Percentiles rank a stretch among this genome's conserved stretches.
Conservation (phyloP, 2,329 filamentous ascomycete genomes). For the Colletotrichum coccodes region DNA sequence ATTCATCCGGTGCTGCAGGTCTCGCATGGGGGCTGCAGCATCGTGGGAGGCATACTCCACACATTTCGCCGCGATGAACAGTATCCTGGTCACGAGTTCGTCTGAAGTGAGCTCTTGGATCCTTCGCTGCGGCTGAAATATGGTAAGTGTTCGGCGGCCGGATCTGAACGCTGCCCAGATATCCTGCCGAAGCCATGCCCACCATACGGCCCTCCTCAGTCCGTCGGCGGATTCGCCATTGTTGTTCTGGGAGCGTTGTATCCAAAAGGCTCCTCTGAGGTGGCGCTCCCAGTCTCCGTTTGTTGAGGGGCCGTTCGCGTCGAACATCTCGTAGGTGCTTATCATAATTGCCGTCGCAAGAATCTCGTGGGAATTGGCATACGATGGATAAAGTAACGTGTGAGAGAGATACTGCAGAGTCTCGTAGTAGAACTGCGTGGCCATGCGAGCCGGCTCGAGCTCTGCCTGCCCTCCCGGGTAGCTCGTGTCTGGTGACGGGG, state of each 20-base stretch:
- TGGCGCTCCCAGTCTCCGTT: conserved; percentile 65
- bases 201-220: conserved; percentile 68
- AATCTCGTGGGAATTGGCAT: conserved; percentile 66
- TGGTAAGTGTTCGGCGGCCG: conserved; percentile 62
- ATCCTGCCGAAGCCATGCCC: conserved; percentile 72
- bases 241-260: conserved; percentile 68
- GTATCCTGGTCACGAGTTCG: conserved; percentile 60
- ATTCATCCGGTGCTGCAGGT: conserved; percentile 43
- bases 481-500: neutral
- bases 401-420: conserved; percentile 68
- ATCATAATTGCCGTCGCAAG: conserved; percentile 67
- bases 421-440: conserved; percentile 68
- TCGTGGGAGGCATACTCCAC: conserved; percentile 64
- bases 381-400: conserved; percentile 65
- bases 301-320: conserved; percentile 49
- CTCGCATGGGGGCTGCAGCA: conserved; percentile 32
- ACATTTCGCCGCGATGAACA: conserved; percentile 63
- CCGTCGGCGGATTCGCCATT: conserved; percentile 64
- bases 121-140: conserved; percentile 62
- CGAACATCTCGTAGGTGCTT: conserved; percentile 72
- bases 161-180: conserved; percentile 71
- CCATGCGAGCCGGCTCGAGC: conserved; percentile 38
- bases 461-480: neutral
- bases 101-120: conserved; percentile 57
- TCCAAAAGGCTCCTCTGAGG: conserved; percentile 72